These are phyloP conservation scores for Fusarium verticillioides DNA, from an alignment of 2,329 filamentous ascomycete species.

Conservation along the genomic window DNA sequence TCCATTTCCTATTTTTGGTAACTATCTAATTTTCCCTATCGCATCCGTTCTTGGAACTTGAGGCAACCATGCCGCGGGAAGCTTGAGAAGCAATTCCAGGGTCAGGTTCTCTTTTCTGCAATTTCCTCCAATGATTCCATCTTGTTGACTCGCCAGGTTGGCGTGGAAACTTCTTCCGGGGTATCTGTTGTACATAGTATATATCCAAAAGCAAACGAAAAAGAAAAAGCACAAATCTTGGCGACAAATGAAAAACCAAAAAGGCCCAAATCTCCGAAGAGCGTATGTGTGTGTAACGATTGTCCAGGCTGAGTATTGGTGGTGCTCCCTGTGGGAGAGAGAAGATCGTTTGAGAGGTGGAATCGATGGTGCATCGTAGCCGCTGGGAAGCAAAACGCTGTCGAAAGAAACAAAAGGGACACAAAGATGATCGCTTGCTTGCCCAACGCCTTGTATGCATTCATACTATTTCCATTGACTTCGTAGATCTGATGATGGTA, in stretches of 20 bases:
- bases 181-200: constrained; percentile 47
- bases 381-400: constrained; percentile 27
- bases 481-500: constrained; percentile 30
- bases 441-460: constrained; percentile 42
- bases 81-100: background rate
- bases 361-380: constrained; percentile 24
- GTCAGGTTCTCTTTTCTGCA: constrained; percentile 5
- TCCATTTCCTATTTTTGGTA: constrained; percentile 27
- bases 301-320: constrained; percentile 27
- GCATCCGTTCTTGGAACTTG: background rate
- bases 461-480: constrained; percentile 30
- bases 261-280: constrained; percentile 10
- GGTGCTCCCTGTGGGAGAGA: background rate
- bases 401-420: constrained; percentile 22
- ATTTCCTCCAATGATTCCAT: constrained; percentile 29
- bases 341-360: constrained; percentile 27
- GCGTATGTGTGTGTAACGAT: constrained; percentile 3
- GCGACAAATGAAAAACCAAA: constrained; percentile 38
- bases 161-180: constrained; percentile 39
- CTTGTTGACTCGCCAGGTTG: constrained; percentile 32
- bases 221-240: constrained; percentile 27
- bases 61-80: background rate
- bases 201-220: constrained; percentile 34
- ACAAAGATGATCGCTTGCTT: constrained; percentile 40
- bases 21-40: constrained; percentile 20